These are phyloP conservation scores for Bipolaris bicolor DNA, from an alignment of 2,329 filamentous ascomycete genomes.

Conservation along the genomic window DNA sequence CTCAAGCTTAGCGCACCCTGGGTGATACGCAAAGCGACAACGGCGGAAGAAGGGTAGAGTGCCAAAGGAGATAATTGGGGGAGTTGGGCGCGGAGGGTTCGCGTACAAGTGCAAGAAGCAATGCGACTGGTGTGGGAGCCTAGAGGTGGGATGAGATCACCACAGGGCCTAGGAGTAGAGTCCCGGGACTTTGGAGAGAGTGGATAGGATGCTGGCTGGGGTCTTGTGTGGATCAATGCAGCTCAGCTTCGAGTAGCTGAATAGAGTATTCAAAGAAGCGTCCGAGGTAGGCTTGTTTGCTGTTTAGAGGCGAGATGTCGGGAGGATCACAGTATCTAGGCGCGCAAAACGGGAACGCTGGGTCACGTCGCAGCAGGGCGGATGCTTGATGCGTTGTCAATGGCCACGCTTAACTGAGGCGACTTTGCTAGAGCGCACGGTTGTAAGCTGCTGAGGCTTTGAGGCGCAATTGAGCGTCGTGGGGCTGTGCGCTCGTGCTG, in stretches of 20 bases:
- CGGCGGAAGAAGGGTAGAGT: slow-evolving; percentile 23
- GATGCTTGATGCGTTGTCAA: slow-evolving; percentile 53
- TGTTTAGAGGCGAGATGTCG: slow-evolving; percentile 38
- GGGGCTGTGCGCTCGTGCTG: slow-evolving; percentile 41
- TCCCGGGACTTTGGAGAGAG: slow-evolving; percentile 31
- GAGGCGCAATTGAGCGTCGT: slow-evolving; percentile 32
- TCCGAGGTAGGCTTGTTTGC: slow-evolving; percentile 41
- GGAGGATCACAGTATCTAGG: slow-evolving; percentile 38
- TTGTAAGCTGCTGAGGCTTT: slow-evolving; percentile 34
- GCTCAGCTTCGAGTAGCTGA: not conserved
- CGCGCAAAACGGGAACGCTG: slow-evolving; percentile 33
- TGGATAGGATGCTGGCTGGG: slow-evolving; percentile 3
- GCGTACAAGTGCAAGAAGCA: slow-evolving; percentile 28
- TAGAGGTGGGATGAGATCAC: slow-evolving; percentile 43
- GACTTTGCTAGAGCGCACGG: slow-evolving; percentile 42
- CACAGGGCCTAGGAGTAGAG: slow-evolving; percentile 31
- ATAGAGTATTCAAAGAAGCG: slow-evolving; percentile 14
- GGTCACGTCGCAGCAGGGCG: slow-evolving; percentile 47
- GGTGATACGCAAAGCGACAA: slow-evolving; percentile 11
- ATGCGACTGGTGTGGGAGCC: slow-evolving; percentile 45
- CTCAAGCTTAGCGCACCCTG: too few species aligned
- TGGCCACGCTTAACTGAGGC: slow-evolving; percentile 50
- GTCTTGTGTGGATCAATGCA: slow-evolving; percentile 6
- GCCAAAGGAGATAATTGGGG: not conserved
- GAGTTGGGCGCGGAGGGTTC: slow-evolving; percentile 3